Percentiles rank a stretch among this genome's conserved stretches.
phyloP scores from a whole-genome alignment of 352 stramenopile genomes.

The Pythium pectinolyticum region DNA sequence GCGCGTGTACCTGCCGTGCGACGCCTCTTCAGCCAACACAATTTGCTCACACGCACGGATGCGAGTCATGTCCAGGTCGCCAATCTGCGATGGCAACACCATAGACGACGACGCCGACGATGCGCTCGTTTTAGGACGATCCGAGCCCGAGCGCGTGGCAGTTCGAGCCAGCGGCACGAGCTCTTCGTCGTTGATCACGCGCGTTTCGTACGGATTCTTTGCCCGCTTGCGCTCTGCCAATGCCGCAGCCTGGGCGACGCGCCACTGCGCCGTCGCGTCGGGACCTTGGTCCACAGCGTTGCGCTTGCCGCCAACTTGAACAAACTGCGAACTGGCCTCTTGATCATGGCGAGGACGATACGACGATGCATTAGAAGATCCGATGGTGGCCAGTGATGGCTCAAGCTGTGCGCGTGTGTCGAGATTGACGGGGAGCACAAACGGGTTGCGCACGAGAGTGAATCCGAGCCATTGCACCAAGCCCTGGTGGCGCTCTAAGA shows the following conservation, averaged over 20 bases:
- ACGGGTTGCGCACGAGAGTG: slow-evolving; percentile 84
- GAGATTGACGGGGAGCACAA: slow-evolving; percentile 82
- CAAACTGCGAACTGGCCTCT: slow-evolving; percentile 41
- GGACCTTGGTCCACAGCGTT: slow-evolving; percentile 5
- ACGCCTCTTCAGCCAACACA: slow-evolving; percentile 70
- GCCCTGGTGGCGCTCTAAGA: slow-evolving; percentile 74
- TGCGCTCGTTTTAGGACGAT: slow-evolving; percentile 9
- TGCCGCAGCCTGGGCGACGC: slow-evolving; percentile 27
- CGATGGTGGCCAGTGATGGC: too few relatives aligned
- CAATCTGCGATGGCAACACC: slow-evolving; percentile 64
- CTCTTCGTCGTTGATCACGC: slow-evolving; percentile 85
- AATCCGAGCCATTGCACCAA: slow-evolving; percentile 88
- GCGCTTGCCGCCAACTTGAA: slow-evolving; percentile 67
- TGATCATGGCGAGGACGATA: neutral
- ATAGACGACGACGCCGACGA: slow-evolving; percentile 28
- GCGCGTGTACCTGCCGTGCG: slow-evolving; percentile 59
- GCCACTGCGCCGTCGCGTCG: slow-evolving; percentile 20
- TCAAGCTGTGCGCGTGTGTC: slow-evolving; percentile 46
- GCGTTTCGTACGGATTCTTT: slow-evolving; percentile 83
- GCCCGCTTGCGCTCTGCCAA: slow-evolving; percentile 55
- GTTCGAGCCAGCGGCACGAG: slow-evolving; percentile 43
- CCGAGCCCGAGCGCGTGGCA: slow-evolving; percentile 11
- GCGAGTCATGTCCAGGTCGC: slow-evolving; percentile 81
- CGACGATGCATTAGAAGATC: neutral
- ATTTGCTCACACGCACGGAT: slow-evolving; percentile 69